Evolutionary conservation across 768 basidiomycete genomes (phyloP), one percentile per base, ranked within the genome.

Genomic region (Coprinopsis sp.): DNA sequence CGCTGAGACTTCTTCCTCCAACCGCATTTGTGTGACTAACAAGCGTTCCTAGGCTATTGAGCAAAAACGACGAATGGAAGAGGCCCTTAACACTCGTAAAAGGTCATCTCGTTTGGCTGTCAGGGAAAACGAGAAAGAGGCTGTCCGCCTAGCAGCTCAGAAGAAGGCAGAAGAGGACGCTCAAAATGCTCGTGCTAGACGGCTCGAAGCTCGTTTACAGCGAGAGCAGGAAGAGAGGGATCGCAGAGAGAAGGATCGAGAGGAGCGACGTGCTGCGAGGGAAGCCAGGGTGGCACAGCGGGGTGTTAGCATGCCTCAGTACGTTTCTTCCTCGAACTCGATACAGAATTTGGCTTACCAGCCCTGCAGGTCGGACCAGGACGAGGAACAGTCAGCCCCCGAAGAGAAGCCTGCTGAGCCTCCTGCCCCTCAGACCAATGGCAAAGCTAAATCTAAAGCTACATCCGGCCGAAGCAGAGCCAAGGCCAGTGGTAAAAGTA

Each of bases 71-170:
- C 77, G 72, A 12, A 50, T 87, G 41, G 85, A 89, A 51, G 84
- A 87, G 52, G 87, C 88, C 2, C 67, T 93, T 11, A 77, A 80
- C 21, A 87, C 89, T 50, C 82, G 93, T 49, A 96, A 97, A 63
- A 84, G 93, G 19, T 95, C 92, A 0, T 90, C 90, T 14, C 86
- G 94, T 25, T 81, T 96, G 47, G 87, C 90, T 3, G 67, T 83
- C 30, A 84, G 81, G 54, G 92, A 95, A 61, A 78, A 69, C 28
- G 90, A 89, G 62, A 81, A 79, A 54, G 87, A 92, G 62, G 81
- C 86, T 51, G 82, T 83, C 18, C 71, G 78, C 28, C 63, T 78
- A 21, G 74, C 77, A 6, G 78, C 79, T n/a, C 68, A 71, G 49
- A 76, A 69, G 55, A 78, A 76, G 50, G 76, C 70, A 2, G 87